Base-by-base conservation (phyloP, 768 basidiomycete genomes). In the Porphyrellus cyaneotinctus region DNA sequence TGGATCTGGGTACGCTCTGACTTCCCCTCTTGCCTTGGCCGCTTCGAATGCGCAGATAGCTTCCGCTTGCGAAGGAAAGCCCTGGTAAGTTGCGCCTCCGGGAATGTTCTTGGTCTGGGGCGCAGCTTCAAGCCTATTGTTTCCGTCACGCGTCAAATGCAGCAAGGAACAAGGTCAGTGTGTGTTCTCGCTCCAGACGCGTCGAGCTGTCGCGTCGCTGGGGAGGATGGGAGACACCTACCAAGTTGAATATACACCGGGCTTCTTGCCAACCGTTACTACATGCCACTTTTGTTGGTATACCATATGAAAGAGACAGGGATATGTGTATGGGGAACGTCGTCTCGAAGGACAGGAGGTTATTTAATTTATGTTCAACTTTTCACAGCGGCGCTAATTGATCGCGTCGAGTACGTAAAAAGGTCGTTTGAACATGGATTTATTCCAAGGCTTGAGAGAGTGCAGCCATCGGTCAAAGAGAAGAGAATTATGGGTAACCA, bases 91-190 rank as follows among this genome's bases (percentile, higher is more conserved):
- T 3, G 77, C 64, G 31, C 72, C 74, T 30, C 71, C 72, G 10
- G 75, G 66, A 11, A 81, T 70, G 5, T 74, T 69, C 47, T 59
- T 73, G 12, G 78, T 75, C 47, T 76, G 68, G 9, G 75, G 72
- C 1, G 65, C 70, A 17, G 71, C 74, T 59, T 79, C 74, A 11
- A 74, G 61, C 82, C 81, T 83, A 59, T 62, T 49, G 36, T 33
- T n/a, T 47, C 38, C 57, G 15, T 42, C 37, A 30, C 33, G 32
- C 48, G 43, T 44, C 33, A 7, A 33, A 33, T 18, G 23, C 31
- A 33, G 26, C 35, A 58, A 54, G 39, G 50, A 47, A 48, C 43
- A 52, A 43, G 39, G 61, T 70, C 43, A 51, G 68, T 67, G 70
- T 33, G 26, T 12, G 43, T 77, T 26, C 47, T 49, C 41, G 26